Conservation (phyloP, 78 protist genomes). For the slime mould (Dictyostelium discoideum) region dicty_2.7 NC_007088.5:3431001-3431500, state of each 20-base stretch:
- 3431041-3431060: conserved; percentile 45
- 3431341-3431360: conserved; percentile 13
- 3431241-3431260: conserved; percentile 16
- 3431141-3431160: conserved; percentile 12
- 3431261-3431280: too few species aligned
- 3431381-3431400: conserved; percentile 77
- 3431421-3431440: conserved; percentile 11
- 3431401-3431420: conserved; percentile 59
- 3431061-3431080: background rate
- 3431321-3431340: background rate
- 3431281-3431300: background rate
- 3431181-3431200: conserved; percentile 47
- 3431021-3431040: conserved; percentile 65
- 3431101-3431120: conserved; percentile 83
- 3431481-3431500: background rate
- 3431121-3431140: conserved; percentile 73
- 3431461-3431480: conserved; percentile 36
- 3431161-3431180: background rate
- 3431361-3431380: conserved; percentile 76
- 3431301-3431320: too few species aligned
- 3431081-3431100: conserved; percentile 26
- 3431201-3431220: conserved; percentile 82
- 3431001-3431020: conserved; percentile 73
- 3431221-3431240: conserved; percentile 76
- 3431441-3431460: conserved; percentile 8